phyloP scores from a whole-genome alignment of 306 rosid genomes.

The Betula pendula region DNA sequence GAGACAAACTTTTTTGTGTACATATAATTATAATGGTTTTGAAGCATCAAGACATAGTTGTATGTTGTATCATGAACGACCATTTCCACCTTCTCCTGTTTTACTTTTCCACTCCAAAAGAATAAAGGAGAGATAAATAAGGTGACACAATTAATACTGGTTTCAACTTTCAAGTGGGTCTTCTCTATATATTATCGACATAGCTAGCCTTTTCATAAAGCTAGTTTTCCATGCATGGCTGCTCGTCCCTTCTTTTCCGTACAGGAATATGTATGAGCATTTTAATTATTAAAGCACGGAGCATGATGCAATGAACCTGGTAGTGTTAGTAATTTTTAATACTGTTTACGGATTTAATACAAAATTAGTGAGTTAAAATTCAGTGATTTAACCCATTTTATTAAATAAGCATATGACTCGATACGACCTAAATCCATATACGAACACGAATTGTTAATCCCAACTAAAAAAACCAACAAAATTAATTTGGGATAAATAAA shows the following conservation, averaged over 20 bases:
- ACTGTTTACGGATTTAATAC: no score
- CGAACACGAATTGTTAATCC: no score
- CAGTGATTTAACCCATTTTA: no score
- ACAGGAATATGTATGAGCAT: neutral
- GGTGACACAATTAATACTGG: neutral
- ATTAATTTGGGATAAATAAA: no score
- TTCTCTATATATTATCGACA: conserved; percentile 23
- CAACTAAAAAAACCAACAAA: no score
- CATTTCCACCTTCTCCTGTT: neutral
- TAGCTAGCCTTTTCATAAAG: conserved; percentile 25
- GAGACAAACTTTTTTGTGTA: conserved; percentile 16
- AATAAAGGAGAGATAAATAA: neutral
- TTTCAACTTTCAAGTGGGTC: conserved; percentile 22
- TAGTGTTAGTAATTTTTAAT: no score
- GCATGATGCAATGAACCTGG: no score
- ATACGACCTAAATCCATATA: no score
- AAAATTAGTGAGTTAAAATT: no score
- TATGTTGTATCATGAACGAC: neutral
- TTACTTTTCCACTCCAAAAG: neutral
- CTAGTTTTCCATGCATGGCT: conserved; percentile 23
- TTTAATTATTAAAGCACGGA: neutral
- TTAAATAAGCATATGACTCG: no score
- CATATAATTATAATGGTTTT: neutral
- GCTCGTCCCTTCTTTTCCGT: conserved; percentile 26
- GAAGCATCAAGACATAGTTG: neutral